phyloP scores from a whole-genome alignment of 78 protist species.

The Blattamonas nauphoetae region DNA sequence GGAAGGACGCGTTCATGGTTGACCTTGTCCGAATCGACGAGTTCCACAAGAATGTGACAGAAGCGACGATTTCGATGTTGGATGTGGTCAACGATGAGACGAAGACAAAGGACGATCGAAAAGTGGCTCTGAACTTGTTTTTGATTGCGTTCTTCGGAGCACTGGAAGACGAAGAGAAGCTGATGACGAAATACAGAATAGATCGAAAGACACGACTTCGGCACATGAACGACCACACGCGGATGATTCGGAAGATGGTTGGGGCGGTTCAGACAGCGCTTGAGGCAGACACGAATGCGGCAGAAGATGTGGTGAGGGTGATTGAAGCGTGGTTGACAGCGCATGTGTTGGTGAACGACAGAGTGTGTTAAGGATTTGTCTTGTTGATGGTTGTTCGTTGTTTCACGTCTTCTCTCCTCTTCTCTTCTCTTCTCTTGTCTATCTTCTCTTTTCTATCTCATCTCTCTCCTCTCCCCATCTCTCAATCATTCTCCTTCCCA shows the following conservation, averaged over 20 bases:
- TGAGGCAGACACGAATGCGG: neutral
- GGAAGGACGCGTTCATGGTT: neutral
- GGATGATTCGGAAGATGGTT: neutral
- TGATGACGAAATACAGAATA: neutral
- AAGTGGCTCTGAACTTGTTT: neutral
- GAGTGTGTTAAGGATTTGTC: too few relatives aligned
- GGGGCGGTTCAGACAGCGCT: neutral
- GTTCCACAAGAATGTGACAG: neutral
- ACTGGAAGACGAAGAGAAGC: neutral
- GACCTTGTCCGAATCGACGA: neutral
- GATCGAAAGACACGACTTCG: neutral
- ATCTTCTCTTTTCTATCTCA: too few relatives aligned
- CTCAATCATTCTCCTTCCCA: too few relatives aligned
- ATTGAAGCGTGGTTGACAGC: neutral
- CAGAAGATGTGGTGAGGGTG: neutral
- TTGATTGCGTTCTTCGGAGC: neutral
- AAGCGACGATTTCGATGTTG: neutral
- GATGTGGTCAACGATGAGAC: neutral
- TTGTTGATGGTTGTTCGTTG: too few relatives aligned
- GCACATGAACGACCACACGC: neutral
- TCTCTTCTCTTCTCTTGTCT: too few relatives aligned
- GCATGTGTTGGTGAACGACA: neutral
- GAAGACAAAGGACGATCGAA: neutral
- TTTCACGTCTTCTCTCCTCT: too few relatives aligned
- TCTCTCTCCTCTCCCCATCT: too few relatives aligned